Evolutionary conservation across 345 rosid genomes (phyloP).

Genomic region (Salix suchowensis): DNA sequence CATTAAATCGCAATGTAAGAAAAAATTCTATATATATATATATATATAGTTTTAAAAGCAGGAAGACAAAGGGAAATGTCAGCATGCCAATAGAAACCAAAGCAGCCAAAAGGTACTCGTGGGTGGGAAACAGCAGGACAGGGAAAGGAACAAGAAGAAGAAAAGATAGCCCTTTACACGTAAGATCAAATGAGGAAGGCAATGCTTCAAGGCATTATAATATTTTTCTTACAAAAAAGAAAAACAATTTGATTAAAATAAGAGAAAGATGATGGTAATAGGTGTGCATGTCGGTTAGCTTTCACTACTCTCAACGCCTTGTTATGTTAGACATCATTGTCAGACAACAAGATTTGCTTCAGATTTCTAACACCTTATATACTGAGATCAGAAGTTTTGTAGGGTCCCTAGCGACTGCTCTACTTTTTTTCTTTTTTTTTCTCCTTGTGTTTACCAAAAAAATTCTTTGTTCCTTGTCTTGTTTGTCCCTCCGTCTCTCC

Average conservation of each 20-base stretch:
- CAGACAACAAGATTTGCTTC: slow-evolving; percentile 8
- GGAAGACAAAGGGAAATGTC: slow-evolving; percentile 9
- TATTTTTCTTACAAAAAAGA: not conserved
- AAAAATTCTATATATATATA: too few species aligned
- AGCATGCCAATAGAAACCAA: not conserved
- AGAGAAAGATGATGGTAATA: not conserved
- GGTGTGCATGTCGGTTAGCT: slow-evolving; percentile 17
- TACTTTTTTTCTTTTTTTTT: not conserved
- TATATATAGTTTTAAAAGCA: not conserved
- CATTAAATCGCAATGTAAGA: too few species aligned
- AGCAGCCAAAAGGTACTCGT: not conserved
- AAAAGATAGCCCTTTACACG: slow-evolving; percentile 9
- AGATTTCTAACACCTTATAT: slow-evolving; percentile 7
- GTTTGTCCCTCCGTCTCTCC: not conserved
- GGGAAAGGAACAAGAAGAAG: not conserved
- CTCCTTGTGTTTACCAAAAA: slow-evolving; percentile 7
- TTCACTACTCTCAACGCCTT: slow-evolving; percentile 15
- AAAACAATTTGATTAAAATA: too few species aligned
- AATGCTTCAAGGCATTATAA: too few species aligned
- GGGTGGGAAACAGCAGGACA: not conserved
- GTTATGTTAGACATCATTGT: slow-evolving; percentile 11
- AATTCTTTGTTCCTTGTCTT: not conserved
- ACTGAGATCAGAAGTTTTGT: not conserved
- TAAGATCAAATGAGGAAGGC: not conserved
- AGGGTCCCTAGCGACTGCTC: not conserved